A percentile compares a stretch with the other conserved stretches of the same genome.
Evolutionary conservation across 2,329 filamentous ascomycete genomes (phyloP).

Genomic region (Onygena corvina): DNA sequence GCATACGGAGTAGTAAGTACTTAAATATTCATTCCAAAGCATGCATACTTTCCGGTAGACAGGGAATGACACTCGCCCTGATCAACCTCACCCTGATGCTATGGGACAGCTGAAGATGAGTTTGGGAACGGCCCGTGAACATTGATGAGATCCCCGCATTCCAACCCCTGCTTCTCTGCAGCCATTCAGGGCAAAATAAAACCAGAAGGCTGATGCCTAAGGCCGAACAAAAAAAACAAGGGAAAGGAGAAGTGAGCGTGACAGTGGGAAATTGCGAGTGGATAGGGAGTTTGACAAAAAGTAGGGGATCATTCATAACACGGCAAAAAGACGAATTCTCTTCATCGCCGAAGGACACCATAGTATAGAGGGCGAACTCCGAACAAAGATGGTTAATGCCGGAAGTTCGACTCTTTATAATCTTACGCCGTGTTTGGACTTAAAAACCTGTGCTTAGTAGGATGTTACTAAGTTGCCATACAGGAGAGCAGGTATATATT

Average conservation of each 20-base stretch:
- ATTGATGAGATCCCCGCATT: background rate
- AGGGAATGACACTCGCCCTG: too few species aligned
- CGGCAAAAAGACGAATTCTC: background rate
- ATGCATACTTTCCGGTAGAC: too few species aligned
- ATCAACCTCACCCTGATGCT: background rate
- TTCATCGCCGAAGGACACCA: too few species aligned
- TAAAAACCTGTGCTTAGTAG: background rate
- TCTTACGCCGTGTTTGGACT: background rate
- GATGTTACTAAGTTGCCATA: background rate
- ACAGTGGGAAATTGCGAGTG: background rate
- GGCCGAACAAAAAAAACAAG: constrained; percentile 1
- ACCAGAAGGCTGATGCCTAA: too few species aligned
- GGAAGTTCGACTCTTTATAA: background rate
- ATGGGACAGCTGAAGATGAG: constrained; percentile 1
- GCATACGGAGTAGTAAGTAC: too few species aligned
- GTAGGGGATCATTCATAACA: background rate
- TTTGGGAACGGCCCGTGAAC: constrained; percentile 5
- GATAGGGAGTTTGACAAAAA: background rate
- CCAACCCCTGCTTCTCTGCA: too few species aligned
- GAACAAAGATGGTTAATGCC: background rate
- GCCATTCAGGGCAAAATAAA: too few species aligned
- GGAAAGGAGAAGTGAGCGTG: background rate
- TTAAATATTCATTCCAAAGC: too few species aligned
- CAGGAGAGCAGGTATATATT: constrained; percentile 1
- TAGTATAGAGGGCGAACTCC: background rate